Evolutionary conservation across 75 land plant species (phyloP).

Genomic region (Pinus tabuliformis): DNA sequence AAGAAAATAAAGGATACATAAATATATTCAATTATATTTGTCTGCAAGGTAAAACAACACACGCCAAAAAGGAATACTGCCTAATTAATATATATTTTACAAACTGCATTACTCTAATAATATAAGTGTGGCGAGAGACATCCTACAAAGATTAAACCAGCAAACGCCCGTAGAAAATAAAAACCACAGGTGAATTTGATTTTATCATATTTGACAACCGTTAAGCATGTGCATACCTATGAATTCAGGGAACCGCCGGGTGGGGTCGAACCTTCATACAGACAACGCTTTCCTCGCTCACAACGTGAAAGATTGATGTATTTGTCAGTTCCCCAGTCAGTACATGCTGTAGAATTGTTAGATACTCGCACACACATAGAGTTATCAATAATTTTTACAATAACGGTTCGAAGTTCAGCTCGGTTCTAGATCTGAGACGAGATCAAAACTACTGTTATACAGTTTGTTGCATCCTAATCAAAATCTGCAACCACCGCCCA

Average conservation of each 20-base stretch:
- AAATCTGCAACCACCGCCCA: too few species aligned
- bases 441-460: too few species aligned
- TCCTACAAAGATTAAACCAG: background rate
- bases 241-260: constrained; percentile 93
- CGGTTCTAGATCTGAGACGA: too few species aligned
- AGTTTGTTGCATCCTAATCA: too few species aligned
- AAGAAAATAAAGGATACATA: background rate
- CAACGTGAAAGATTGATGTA: constrained; percentile 86
- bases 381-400: too few species aligned
- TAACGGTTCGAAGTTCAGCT: too few species aligned
- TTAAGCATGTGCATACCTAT: constrained; percentile 53
- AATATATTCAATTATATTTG: background rate
- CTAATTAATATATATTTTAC: too few species aligned
- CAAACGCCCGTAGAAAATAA: background rate
- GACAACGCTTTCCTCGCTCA: constrained; percentile 87
- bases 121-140: background rate
- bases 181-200: background rate
- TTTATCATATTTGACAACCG: background rate
- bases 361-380: too few species aligned
- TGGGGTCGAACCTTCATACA: constrained; percentile 98
- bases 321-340: too few species aligned
- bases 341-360: too few species aligned
- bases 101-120: background rate
- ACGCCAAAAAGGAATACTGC: background rate
- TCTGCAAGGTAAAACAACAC: background rate